A percentile compares a stretch with the other conserved stretches of the same genome.
These are phyloP conservation scores for Plicaturopsis crispa DNA, from an alignment of 768 basidiomycete genomes.

Conservation along the genomic window DNA sequence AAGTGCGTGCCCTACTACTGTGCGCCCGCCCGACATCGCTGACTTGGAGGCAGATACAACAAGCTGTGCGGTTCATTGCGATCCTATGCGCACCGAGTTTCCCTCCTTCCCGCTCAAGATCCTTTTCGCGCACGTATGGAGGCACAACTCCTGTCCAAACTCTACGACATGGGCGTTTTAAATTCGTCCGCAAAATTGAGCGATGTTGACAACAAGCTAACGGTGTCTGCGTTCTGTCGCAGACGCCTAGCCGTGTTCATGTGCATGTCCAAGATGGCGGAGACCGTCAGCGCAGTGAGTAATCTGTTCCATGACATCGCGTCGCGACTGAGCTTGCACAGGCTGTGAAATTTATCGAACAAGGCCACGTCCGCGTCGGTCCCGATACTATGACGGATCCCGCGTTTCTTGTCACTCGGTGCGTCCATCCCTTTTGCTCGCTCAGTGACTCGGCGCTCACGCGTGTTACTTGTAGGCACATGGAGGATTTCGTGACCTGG, in stretches of 20 bases:
- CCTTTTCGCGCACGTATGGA: constrained; percentile 84
- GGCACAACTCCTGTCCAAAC: constrained; percentile 80
- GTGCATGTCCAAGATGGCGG: constrained; percentile 90
- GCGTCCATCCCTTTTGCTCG: constrained; percentile 11
- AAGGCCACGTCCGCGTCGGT: constrained; percentile 95
- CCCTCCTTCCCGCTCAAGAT: constrained; percentile 83
- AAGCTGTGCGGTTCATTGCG: constrained; percentile 86
- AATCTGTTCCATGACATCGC: not conserved
- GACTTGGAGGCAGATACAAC: constrained; percentile 62
- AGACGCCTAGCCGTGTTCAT: constrained; percentile 88
- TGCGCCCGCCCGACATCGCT: not conserved
- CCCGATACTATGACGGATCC: constrained; percentile 96
- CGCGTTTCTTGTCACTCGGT: constrained; percentile 90
- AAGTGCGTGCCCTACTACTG: constrained; percentile 39
- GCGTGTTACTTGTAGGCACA: constrained; percentile 55
- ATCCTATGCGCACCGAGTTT: constrained; percentile 78
- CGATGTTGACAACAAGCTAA: constrained; percentile 91
- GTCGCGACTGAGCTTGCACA: constrained; percentile 22
- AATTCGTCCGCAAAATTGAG: constrained; percentile 82
- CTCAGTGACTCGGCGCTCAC: too few species aligned
- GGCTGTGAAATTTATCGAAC: constrained; percentile 97
- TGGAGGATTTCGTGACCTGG: constrained; percentile 99
- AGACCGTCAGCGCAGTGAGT: constrained; percentile 89
- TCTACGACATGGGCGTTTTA: constrained; percentile 96
- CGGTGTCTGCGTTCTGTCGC: constrained; percentile 91